Base-by-base conservation (phyloP, 2,329 filamentous ascomycete species). In the Alternaria postmessia region DNA sequence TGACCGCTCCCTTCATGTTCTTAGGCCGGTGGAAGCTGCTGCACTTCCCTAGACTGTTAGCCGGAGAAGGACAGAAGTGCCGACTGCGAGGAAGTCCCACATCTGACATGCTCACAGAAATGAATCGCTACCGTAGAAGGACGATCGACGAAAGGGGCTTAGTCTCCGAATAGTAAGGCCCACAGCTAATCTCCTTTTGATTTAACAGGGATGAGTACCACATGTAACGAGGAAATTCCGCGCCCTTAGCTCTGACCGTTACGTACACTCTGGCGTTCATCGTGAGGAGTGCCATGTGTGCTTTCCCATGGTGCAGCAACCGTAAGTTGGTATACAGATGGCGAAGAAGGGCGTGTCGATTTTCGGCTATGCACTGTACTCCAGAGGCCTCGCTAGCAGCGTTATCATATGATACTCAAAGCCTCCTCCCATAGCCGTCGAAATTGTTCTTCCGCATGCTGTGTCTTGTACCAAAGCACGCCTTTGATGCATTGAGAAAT, bases 381-480 rank as follows among this genome's bases (percentile, higher is more conserved):
- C 30, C 14, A 26, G 18, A 42, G 16, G 28, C 16, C 28, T 43
- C n/a, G 12, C 24, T 12, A n/a, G 28, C 22, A 43, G 30, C 24
- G 39, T 16, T 12, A 30, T 52, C 28, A 44, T 11, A 11, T 28
- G 7, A 14, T 16, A 28, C 26, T 43, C 39, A 57, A 26, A 18
- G 30, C 38, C 38, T 20, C 18, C 22, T 52, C 46, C 54, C 54
- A 57, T n/a, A 12, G 36, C 9, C 38, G 46, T n/a, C 22, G 46
- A n/a, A 39, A 57, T 6, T 43, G 18, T 12, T 9, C 28, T 38
- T 57, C 54, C n/a, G 22, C 54, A 11, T 14, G 22, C 38, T 24
- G 38, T 26, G 24, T 51, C 38, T 34, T 36, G 30, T 43, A 44
- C 54, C 54, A 52, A 9, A 57, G 16, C 12, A 57, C 54, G 16